Percentiles rank a stretch among this genome's conserved stretches.
Conservation (phyloP, 768 basidiomycete genomes). For the Ramaria sp. region DNA sequence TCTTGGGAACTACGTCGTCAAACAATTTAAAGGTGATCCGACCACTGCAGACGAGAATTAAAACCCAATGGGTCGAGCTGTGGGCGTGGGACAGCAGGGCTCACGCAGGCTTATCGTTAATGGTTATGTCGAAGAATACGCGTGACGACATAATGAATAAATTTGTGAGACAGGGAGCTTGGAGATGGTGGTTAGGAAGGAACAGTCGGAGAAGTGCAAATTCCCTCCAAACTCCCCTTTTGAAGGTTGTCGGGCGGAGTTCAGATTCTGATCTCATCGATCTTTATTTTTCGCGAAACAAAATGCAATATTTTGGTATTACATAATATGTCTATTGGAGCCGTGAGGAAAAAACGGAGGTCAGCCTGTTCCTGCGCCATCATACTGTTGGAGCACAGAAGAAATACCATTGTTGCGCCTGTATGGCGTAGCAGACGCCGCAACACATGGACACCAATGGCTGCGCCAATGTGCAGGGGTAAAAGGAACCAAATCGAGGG, state of each 20-base stretch:
- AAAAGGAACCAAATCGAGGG: not conserved
- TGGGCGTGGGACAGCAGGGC: not conserved
- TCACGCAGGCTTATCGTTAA: slow-evolving; percentile 23
- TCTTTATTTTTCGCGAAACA: not conserved
- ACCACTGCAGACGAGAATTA: slow-evolving; percentile 20
- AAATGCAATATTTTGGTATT: not conserved
- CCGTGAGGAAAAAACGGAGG: not conserved
- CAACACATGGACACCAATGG: not conserved
- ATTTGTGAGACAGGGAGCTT: no score
- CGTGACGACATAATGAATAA: slow-evolving; percentile 7
- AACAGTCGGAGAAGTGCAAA: not conserved
- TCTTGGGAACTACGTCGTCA: slow-evolving; percentile 67
- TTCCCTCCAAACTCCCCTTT: not conserved
- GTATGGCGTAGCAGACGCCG: not conserved
- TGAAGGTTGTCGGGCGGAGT: slow-evolving; percentile 8
- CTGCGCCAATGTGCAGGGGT: not conserved
- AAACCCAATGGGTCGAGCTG: not conserved
- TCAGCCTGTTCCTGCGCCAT: not conserved
- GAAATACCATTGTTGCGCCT: not conserved
- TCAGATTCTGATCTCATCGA: slow-evolving; percentile 10
- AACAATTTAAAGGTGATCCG: slow-evolving; percentile 79
- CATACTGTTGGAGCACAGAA: not conserved
- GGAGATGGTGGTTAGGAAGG: slow-evolving; percentile 1
- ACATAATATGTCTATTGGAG: not conserved
- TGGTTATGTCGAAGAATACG: slow-evolving; percentile 44